Conservation (phyloP, 2,329 filamentous ascomycete genomes). For the Ustulina deusta region DNA sequence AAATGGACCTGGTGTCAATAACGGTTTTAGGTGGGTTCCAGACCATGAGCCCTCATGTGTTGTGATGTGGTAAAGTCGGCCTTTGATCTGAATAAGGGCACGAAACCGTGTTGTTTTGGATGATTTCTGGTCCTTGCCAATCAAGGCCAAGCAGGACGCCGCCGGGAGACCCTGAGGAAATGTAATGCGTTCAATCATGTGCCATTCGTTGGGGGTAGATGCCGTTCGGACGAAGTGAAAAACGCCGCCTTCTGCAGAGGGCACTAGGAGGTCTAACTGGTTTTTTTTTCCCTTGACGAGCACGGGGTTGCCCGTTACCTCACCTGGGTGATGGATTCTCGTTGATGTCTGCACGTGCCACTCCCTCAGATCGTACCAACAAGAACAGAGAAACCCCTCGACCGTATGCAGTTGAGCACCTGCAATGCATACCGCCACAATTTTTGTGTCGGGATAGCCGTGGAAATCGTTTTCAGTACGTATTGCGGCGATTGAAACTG, state of each 20-base stretch:
- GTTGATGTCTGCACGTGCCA: slow-evolving; percentile 35
- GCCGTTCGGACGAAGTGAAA: slow-evolving; percentile 41
- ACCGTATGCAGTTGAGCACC: neutral
- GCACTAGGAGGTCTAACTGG: slow-evolving; percentile 42
- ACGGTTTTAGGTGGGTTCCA: slow-evolving; percentile 29
- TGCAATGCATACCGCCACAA: slow-evolving; percentile 8
- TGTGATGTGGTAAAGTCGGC: slow-evolving; percentile 37
- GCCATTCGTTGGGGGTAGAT: slow-evolving; percentile 40
- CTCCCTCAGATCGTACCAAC: neutral
- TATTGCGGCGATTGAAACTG: slow-evolving; percentile 32
- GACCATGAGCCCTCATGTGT: slow-evolving; percentile 36
- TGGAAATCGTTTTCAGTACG: neutral
- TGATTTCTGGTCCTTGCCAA: neutral
- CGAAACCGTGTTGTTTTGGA: slow-evolving; percentile 10
- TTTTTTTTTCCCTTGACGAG: slow-evolving; percentile 10
- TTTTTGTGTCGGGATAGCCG: neutral
- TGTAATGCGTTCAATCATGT: slow-evolving; percentile 40
- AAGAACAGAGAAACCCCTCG: too few species aligned
- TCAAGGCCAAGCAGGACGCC: slow-evolving; percentile 39
- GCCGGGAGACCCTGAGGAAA: slow-evolving; percentile 37
- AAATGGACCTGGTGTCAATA: slow-evolving; percentile 37
- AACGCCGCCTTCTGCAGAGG: slow-evolving; percentile 40
- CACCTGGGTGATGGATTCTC: slow-evolving; percentile 39
- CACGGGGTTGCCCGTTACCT: slow-evolving; percentile 42
- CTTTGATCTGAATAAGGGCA: slow-evolving; percentile 37